phyloP scores from a whole-genome alignment of 148 eudicot genomes.

The Heliosperma pusillum region DNA sequence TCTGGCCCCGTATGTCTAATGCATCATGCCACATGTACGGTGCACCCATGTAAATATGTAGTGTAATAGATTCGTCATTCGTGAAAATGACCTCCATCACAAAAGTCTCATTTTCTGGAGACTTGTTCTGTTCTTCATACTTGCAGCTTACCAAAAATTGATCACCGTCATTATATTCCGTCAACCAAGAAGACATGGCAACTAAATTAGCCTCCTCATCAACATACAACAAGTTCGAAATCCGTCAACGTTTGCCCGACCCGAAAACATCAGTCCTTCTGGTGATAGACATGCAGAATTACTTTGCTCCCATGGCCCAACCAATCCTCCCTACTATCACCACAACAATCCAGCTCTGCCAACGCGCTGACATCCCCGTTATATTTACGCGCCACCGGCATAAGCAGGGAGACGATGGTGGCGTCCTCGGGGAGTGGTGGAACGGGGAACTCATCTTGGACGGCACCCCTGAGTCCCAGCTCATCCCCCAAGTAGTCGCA shows the following conservation, averaged over 20 bases:
- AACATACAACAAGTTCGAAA: constrained; percentile 45
- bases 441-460: constrained; percentile 50
- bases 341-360: constrained; percentile 68
- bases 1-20: too few species aligned
- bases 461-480: constrained; percentile 59
- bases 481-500: constrained; percentile 36
- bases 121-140: not conserved
- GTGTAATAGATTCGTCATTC: too few species aligned
- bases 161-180: not conserved
- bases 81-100: not conserved
- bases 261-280: constrained; percentile 52
- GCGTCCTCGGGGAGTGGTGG: constrained; percentile 84
- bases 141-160: too few species aligned
- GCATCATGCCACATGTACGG: not conserved
- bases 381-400: constrained; percentile 85
- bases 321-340: constrained; percentile 55
- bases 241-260: constrained; percentile 50
- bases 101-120: not conserved
- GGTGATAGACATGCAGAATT: constrained; percentile 85
- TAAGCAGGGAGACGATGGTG: constrained; percentile 47
- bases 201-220: constrained; percentile 15
- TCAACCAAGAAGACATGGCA: not conserved
- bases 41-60: not conserved
- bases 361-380: constrained; percentile 48
- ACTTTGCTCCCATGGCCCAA: constrained; percentile 55